Conservation (phyloP, 2,329 filamentous ascomycete species). For the Diaporthe australafricana region DNA sequence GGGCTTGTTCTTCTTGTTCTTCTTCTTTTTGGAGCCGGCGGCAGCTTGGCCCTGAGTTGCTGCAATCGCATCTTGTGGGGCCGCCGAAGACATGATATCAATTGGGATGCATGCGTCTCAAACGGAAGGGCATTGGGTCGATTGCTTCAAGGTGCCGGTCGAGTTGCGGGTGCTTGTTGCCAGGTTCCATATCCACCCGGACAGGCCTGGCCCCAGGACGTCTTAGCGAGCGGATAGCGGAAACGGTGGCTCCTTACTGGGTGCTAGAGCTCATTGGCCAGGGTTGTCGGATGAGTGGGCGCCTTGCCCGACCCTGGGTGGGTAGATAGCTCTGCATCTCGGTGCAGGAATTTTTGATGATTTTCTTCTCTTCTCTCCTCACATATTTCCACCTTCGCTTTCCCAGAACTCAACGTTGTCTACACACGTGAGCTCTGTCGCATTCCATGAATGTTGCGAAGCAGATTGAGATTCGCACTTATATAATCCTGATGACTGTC, state of each 20-base stretch:
- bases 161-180: slow-evolving; percentile 27
- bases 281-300: neutral
- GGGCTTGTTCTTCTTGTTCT: slow-evolving; percentile 38
- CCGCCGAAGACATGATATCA: slow-evolving; percentile 39
- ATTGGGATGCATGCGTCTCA: slow-evolving; percentile 36
- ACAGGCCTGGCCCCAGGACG: slow-evolving; percentile 18
- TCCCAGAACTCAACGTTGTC: slow-evolving; percentile 48
- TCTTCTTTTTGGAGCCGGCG: slow-evolving; percentile 33
- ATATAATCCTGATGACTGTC: slow-evolving; percentile 37
- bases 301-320: neutral
- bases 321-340: slow-evolving; percentile 14
- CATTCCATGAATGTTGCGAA: slow-evolving; percentile 36
- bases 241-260: slow-evolving; percentile 6
- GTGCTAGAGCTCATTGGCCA: slow-evolving; percentile 25
- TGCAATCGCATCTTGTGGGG: slow-evolving; percentile 36
- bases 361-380: slow-evolving; percentile 53
- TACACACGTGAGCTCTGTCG: slow-evolving; percentile 43
- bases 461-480: slow-evolving; percentile 37
- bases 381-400: slow-evolving; percentile 61
- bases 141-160: slow-evolving; percentile 24
- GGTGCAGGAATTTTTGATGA: slow-evolving; percentile 39
- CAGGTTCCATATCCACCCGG: slow-evolving; percentile 23
- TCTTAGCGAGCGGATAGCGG: slow-evolving; percentile 9
- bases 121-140: slow-evolving; percentile 35
- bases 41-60: slow-evolving; percentile 31